Evolutionary conservation across 1,139 yeast genomes (phyloP).

Genomic region (Taphrina deformans): DNA sequence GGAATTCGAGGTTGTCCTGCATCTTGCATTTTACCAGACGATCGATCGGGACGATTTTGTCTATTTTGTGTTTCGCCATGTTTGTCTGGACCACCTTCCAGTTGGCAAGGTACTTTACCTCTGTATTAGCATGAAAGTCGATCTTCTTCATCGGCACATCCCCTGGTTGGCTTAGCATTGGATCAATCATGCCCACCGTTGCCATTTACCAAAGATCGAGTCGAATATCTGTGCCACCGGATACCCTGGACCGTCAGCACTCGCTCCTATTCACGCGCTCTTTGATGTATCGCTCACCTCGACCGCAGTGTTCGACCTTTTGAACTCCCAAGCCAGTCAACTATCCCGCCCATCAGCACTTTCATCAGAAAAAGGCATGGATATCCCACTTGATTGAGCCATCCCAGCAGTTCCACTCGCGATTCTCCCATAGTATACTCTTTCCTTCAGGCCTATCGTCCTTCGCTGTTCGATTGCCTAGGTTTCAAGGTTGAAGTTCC

Average conservation of each 20-base stretch:
- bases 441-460: neutral
- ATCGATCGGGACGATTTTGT: slow-evolving; percentile 78
- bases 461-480: neutral
- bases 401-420: slow-evolving; percentile 75
- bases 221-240: slow-evolving; percentile 91
- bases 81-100: slow-evolving; percentile 81
- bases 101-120: slow-evolving; percentile 76
- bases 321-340: slow-evolving; percentile 54
- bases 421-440: slow-evolving; percentile 59
- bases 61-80: slow-evolving; percentile 68
- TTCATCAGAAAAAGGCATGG: neutral
- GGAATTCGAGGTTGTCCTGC: slow-evolving; percentile 89
- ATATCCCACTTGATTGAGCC: slow-evolving; percentile 71
- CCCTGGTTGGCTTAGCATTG: slow-evolving; percentile 5
- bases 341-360: slow-evolving; percentile 17
- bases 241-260: slow-evolving; percentile 6
- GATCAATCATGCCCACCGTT: slow-evolving; percentile 50
- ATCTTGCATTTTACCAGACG: slow-evolving; percentile 78
- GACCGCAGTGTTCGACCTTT: slow-evolving; percentile 90
- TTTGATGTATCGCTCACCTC: too few relatives aligned
- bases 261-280: neutral
- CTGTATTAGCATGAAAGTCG: slow-evolving; percentile 61
- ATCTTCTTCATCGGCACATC: slow-evolving; percentile 33
- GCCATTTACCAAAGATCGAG: slow-evolving; percentile 75
- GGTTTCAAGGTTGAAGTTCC: neutral